Evolutionary conservation across 495 filamentous ascomycete species (phyloP).

Genomic region (Xylaria telfairii): DNA sequence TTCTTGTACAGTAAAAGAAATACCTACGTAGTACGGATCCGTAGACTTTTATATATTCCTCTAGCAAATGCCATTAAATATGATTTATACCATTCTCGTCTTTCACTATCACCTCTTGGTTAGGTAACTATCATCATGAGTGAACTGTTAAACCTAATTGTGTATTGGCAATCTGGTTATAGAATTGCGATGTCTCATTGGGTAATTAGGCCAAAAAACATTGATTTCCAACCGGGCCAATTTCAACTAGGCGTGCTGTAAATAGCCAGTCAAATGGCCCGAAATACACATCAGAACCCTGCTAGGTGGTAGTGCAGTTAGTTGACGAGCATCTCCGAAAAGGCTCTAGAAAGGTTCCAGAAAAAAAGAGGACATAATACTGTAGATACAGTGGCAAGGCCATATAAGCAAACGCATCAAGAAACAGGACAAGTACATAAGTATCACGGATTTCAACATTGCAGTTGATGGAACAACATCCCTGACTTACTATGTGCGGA

Average conservation of each 20-base stretch:
- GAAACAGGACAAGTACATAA: not conserved
- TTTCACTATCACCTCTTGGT: not conserved
- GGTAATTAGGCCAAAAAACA: not conserved
- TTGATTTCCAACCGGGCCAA: not conserved
- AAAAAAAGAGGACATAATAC: slow-evolving; percentile 3
- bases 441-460: not conserved
- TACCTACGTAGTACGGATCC: no score
- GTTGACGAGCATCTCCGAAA: slow-evolving; percentile 7
- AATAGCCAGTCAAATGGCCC: not conserved
- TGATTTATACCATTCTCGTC: not conserved
- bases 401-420: not conserved
- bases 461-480: not conserved
- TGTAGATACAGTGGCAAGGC: not conserved
- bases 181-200: not conserved
- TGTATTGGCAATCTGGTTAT: no score
- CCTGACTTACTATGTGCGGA: not conserved
- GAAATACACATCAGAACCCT: not conserved
- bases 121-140: not conserved
- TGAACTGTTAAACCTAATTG: no score
- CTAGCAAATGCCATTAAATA: not conserved
- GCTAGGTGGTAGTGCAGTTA: slow-evolving; percentile 1
- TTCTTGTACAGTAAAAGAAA: not conserved
- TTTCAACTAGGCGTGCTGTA: not conserved
- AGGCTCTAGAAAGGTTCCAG: not conserved
- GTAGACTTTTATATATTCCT: not conserved